Evolutionary conservation across 176 grass and related monocot genomes (phyloP).

Genomic region (Microstegium vimineum): DNA sequence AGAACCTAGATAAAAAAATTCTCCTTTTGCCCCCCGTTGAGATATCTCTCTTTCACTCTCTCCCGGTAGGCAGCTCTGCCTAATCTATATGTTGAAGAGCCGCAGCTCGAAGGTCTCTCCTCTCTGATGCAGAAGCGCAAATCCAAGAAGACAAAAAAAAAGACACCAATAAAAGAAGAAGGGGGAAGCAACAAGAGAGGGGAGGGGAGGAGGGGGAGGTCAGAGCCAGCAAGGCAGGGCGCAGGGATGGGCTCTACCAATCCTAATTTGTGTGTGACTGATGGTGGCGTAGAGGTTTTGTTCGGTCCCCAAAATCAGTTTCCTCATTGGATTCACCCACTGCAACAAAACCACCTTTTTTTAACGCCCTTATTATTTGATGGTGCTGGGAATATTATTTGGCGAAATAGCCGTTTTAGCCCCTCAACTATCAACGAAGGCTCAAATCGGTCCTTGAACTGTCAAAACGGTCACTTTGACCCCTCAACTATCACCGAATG

Average conservation of each 20-base stretch:
- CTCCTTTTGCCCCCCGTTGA: not conserved
- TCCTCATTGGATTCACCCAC: constrained; percentile 23
- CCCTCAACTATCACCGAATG: too few relatives aligned
- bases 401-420: too few relatives aligned
- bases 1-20: constrained; percentile 26
- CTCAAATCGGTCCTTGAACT: too few relatives aligned
- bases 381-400: not conserved
- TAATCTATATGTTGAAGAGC: constrained; percentile 21
- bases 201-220: not conserved
- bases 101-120: constrained; percentile 18
- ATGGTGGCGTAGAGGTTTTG: constrained; percentile 19
- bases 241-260: constrained; percentile 71
- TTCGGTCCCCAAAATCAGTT: constrained; percentile 25
- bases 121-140: constrained; percentile 23
- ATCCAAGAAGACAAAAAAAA: constrained; percentile 51
- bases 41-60: constrained; percentile 18
- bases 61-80: constrained; percentile 30
- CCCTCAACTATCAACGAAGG: too few relatives aligned
- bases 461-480: too few relatives aligned
- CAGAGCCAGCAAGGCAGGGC: constrained; percentile 55
- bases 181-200: not conserved
- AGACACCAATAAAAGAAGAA: constrained; percentile 47
- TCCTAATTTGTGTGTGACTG: constrained; percentile 42
- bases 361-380: not conserved
- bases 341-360: constrained; percentile 33